Evolutionary conservation across 2,329 filamentous ascomycete species (phyloP).

Genomic region (Madurella mycetomatis): DNA sequence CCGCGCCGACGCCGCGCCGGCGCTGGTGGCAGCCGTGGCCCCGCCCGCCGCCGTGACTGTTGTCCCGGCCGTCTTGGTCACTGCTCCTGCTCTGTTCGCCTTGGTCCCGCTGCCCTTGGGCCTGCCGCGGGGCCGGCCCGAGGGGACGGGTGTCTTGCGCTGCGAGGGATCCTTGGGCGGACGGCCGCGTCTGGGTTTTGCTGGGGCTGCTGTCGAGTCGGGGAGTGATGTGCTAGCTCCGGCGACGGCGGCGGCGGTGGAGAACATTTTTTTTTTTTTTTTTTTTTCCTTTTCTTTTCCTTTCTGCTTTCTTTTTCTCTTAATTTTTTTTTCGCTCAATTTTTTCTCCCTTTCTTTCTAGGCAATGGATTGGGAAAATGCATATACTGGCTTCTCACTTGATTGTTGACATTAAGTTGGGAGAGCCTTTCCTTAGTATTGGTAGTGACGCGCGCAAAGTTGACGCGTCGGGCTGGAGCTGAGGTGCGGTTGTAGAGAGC

Average conservation of each 20-base stretch:
- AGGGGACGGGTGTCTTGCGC: slow-evolving; percentile 24
- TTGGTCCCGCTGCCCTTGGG: slow-evolving; percentile 24
- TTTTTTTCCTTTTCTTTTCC: background rate
- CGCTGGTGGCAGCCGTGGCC: background rate
- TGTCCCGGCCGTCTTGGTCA: background rate
- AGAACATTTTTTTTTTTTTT: slow-evolving; percentile 16
- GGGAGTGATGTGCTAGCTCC: slow-evolving; percentile 2
- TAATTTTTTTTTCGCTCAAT: background rate
- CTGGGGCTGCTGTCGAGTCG: background rate
- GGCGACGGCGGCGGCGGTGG: slow-evolving; percentile 16
- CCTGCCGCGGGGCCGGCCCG: slow-evolving; percentile 25
- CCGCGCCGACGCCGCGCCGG: background rate
- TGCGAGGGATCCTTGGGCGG: slow-evolving; percentile 24
- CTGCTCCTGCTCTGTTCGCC: slow-evolving; percentile 1
- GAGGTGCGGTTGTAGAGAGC: no score
- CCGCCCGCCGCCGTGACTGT: background rate
- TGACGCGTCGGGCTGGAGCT: no score
- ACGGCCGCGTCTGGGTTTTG: slow-evolving; percentile 26
- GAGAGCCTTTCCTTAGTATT: no score
- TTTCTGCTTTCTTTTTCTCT: background rate
- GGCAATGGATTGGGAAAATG: no score
- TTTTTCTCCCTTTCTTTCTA: no score
- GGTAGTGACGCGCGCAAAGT: no score
- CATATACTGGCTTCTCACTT: no score
- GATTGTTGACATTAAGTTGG: no score